Evolutionary conservation across 1,139 yeast genomes (phyloP).

Genomic region (Ogataea hybrid): DNA sequence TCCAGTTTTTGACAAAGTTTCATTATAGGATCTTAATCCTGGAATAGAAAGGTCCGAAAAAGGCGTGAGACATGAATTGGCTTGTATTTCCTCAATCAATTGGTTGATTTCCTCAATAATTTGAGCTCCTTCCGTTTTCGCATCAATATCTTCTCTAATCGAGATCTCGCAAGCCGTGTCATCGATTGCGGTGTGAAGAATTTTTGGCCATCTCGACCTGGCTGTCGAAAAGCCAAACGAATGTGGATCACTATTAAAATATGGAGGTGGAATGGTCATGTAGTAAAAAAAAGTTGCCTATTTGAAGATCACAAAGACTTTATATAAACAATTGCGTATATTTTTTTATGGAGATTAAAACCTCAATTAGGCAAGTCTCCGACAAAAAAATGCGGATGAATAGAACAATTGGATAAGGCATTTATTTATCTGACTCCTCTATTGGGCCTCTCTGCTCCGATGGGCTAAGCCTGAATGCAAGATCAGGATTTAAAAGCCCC

Average conservation of each 20-base stretch:
- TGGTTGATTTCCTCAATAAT: slow-evolving; percentile 37
- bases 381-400: background rate
- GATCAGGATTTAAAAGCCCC: slow-evolving; percentile 58
- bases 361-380: slow-evolving; percentile 1
- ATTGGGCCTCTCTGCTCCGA: slow-evolving; percentile 36
- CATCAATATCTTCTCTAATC: slow-evolving; percentile 5
- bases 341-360: too few relatives aligned
- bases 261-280: slow-evolving; percentile 27
- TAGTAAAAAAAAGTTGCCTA: background rate
- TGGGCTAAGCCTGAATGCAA: slow-evolving; percentile 58
- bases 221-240: slow-evolving; percentile 86
- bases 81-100: slow-evolving; percentile 39
- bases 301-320: background rate
- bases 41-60: slow-evolving; percentile 42
- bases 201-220: slow-evolving; percentile 82
- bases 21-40: slow-evolving; percentile 52
- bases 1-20: slow-evolving; percentile 33
- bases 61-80: slow-evolving; percentile 40
- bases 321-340: too few relatives aligned
- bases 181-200: slow-evolving; percentile 62
- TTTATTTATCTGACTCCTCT: background rate
- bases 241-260: slow-evolving; percentile 61
- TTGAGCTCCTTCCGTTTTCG: slow-evolving; percentile 24
- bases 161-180: slow-evolving; percentile 41
- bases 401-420: background rate